Conservation (phyloP, 495 filamentous ascomycete genomes). For the Neurospora sp. region DNA sequence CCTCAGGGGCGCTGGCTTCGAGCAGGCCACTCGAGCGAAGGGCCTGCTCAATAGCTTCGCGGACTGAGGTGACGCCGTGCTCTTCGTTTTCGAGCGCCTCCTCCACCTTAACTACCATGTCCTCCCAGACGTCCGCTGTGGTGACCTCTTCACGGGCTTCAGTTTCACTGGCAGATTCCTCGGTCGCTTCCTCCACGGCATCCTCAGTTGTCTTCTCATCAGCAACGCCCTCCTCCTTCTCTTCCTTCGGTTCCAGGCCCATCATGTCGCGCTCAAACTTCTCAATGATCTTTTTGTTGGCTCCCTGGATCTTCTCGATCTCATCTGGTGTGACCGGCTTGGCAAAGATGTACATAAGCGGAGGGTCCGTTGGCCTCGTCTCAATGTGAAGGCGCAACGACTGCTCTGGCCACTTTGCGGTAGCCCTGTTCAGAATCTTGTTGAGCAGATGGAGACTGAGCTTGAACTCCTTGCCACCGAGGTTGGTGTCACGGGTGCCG, state of each 20-base stretch:
- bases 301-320: constrained; percentile 63
- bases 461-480: constrained; percentile 87
- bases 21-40: constrained; percentile 34
- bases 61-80: constrained; percentile 29
- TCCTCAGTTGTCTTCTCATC: constrained; percentile 2
- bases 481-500: constrained; percentile 47
- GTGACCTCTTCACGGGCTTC: constrained; percentile 12
- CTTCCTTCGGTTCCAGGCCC: constrained; percentile 28
- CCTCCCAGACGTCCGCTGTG: constrained; percentile 36
- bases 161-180: not conserved
- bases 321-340: constrained; percentile 68
- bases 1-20: constrained; percentile 20
- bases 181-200: constrained; percentile 1
- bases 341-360: constrained; percentile 82
- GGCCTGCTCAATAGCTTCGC: constrained; percentile 35
- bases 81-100: constrained; percentile 46
- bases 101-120: constrained; percentile 43
- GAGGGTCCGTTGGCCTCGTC: constrained; percentile 46
- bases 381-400: constrained; percentile 85
- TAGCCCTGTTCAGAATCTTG: constrained; percentile 63
- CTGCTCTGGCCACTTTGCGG: constrained; percentile 57
- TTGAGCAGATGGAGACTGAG: constrained; percentile 70
- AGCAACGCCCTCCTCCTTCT: constrained; percentile 13
- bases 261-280: constrained; percentile 58
- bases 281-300: constrained; percentile 49